Conservation (phyloP, 371 early-diverging fungal genomes). For the Coemansia sp. region DNA sequence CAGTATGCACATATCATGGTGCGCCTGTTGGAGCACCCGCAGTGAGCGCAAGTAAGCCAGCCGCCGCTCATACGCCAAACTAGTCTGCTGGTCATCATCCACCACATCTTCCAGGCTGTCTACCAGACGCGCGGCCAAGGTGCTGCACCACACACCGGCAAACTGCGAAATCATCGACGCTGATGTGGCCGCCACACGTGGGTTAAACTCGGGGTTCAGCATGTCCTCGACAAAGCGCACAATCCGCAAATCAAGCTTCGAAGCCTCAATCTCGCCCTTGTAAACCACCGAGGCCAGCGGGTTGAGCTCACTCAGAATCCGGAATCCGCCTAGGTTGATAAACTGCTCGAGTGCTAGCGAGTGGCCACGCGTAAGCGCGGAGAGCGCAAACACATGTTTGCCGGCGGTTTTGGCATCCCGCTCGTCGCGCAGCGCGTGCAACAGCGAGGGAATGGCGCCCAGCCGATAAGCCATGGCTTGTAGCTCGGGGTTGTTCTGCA, state of each 20-base stretch:
- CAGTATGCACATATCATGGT: conserved; percentile 16
- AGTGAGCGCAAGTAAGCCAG: conserved; percentile 23
- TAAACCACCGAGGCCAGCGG: neutral
- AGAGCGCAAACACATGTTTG: conserved; percentile 56
- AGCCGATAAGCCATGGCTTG: conserved; percentile 46
- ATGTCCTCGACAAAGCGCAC: conserved; percentile 46
- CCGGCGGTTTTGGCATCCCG: conserved; percentile 44
- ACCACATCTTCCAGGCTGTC: conserved; percentile 8
- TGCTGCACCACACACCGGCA: conserved; percentile 32
- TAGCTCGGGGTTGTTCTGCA: conserved; percentile 56
- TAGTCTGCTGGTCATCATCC: neutral
- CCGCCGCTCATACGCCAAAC: conserved; percentile 12
- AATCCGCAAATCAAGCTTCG: conserved; percentile 28
- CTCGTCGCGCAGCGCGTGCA: conserved; percentile 47
- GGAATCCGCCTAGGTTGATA: conserved; percentile 45
- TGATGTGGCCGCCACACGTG: conserved; percentile 5
- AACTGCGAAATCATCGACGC: conserved; percentile 12
- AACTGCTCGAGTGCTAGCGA: conserved; percentile 40
- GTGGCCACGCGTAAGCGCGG: conserved; percentile 56
- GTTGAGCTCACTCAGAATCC: conserved; percentile 27
- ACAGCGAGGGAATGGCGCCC: conserved; percentile 40
- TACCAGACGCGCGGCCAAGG: conserved; percentile 19
- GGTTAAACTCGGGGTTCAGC: conserved; percentile 42
- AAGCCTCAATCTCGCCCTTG: conserved; percentile 9
- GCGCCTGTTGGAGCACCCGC: conserved; percentile 13